Percentiles rank a stretch among this genome's conserved stretches.
These are phyloP conservation scores for Kurtzmaniella quercitrusa DNA, from an alignment of 1,139 yeast genomes.

Conservation along the genomic window DNA sequence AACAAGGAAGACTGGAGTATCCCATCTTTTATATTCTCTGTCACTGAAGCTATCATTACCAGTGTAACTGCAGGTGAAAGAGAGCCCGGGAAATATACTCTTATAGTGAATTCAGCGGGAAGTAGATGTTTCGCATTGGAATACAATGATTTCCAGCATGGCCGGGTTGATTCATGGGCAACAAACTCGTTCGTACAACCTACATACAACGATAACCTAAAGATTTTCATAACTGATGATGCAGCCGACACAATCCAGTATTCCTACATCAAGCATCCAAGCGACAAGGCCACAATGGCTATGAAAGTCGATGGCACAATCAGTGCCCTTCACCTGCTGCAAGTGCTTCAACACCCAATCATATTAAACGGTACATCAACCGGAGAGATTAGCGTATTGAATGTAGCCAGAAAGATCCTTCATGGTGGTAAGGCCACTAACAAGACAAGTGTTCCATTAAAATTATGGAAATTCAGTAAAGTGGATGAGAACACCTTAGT, in stretches of 20 bases:
- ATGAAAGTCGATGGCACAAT: slow-evolving; percentile 30
- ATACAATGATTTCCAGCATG: slow-evolving; percentile 35
- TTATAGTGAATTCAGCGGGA: slow-evolving; percentile 48
- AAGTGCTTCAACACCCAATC: slow-evolving; percentile 54
- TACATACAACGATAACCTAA: slow-evolving; percentile 23
- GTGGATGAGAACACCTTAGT: slow-evolving; percentile 12
- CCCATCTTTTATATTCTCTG: slow-evolving; percentile 48
- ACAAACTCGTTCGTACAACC: slow-evolving; percentile 22
- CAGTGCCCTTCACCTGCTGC: slow-evolving; percentile 26
- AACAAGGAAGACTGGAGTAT: slow-evolving; percentile 12
- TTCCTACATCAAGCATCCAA: slow-evolving; percentile 29
- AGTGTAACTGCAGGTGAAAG: slow-evolving; percentile 36
- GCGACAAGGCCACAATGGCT: slow-evolving; percentile 28
- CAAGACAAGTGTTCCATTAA: slow-evolving; percentile 28
- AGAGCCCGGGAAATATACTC: slow-evolving; percentile 14
- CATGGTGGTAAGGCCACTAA: slow-evolving; percentile 29
- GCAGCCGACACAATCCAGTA: slow-evolving; percentile 28
- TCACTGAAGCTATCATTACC: slow-evolving; percentile 50
- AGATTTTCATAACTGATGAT: slow-evolving; percentile 22
- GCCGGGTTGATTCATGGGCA: slow-evolving; percentile 22
- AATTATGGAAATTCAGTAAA: slow-evolving; percentile 29
- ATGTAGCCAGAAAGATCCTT: slow-evolving; percentile 34
- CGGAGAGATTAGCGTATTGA: slow-evolving; percentile 45
- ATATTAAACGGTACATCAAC: slow-evolving; percentile 57
- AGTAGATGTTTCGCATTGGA: slow-evolving; percentile 38